These are phyloP conservation scores for Tricholoma matsutake DNA, from an alignment of 768 basidiomycete genomes.

Conservation along the genomic window DNA sequence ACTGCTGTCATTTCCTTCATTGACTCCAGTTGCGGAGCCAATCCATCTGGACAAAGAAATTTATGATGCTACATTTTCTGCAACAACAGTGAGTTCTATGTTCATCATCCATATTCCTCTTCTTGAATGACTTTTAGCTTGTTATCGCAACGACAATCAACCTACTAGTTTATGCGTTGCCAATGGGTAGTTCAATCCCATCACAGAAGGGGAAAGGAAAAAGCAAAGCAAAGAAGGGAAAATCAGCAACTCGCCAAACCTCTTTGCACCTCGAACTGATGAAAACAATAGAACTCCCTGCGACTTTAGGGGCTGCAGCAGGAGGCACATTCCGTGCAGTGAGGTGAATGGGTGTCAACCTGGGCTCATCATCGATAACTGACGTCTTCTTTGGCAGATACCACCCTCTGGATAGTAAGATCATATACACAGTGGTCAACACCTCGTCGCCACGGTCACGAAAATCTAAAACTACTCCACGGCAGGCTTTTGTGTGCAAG, in stretches of 20 bases:
- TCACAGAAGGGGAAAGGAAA: slow-evolving; percentile 41
- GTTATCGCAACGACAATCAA: slow-evolving; percentile 63
- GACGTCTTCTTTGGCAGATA: slow-evolving; percentile 37
- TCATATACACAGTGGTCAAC: slow-evolving; percentile 74
- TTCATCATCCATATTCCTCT: slow-evolving; percentile 2
- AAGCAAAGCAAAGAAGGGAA: slow-evolving; percentile 32
- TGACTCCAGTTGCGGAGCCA: slow-evolving; percentile 45
- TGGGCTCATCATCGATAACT: neutral
- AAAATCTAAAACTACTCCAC: slow-evolving; percentile 49
- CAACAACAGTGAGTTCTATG: slow-evolving; percentile 46
- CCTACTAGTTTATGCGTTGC: slow-evolving; percentile 61
- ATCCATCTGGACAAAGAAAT: slow-evolving; percentile 74
- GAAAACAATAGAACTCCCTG: slow-evolving; percentile 53
- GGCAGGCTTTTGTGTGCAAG: slow-evolving; percentile 63
- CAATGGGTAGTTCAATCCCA: slow-evolving; percentile 22
- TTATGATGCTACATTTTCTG: slow-evolving; percentile 81
- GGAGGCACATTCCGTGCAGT: slow-evolving; percentile 64
- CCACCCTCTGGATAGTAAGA: slow-evolving; percentile 47
- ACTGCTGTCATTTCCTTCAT: slow-evolving; percentile 61
- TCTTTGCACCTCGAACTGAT: slow-evolving; percentile 32
- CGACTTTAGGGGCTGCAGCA: slow-evolving; percentile 39
- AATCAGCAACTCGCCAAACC: slow-evolving; percentile 9
- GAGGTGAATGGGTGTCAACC: slow-evolving; percentile 29
- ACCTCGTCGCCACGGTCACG: slow-evolving; percentile 56
- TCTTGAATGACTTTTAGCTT: slow-evolving; percentile 39